A percentile compares a stretch with the other conserved stretches of the same genome.
phyloP scores from a whole-genome alignment of 78 protist genomes.

The Speleostelium caveatum region DNA sequence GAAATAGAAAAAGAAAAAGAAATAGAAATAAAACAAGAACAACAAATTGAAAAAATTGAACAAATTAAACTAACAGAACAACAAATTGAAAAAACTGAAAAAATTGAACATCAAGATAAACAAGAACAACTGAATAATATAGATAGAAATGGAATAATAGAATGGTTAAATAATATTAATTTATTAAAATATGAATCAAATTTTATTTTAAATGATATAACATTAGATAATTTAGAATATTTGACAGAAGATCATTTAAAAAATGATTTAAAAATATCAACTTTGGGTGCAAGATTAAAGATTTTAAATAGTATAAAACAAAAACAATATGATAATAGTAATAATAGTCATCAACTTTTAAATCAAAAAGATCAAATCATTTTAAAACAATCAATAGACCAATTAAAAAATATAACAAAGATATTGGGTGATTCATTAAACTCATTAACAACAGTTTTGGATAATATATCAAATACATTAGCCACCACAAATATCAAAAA shows the following conservation, averaged over 20 bases:
- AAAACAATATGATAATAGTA: neutral
- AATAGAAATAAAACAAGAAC: too few relatives aligned
- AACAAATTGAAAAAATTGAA: too few relatives aligned
- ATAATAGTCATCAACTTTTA: too few relatives aligned
- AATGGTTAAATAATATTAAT: conserved; percentile 34
- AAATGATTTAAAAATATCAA: conserved; percentile 43
- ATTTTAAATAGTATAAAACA: conserved; percentile 40
- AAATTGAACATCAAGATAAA: neutral
- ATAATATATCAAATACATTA: too few relatives aligned
- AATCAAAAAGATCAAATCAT: neutral
- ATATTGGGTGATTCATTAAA: too few relatives aligned
- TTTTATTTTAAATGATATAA: conserved; percentile 48
- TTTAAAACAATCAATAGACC: neutral
- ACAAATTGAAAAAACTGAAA: neutral
- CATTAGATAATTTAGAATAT: conserved; percentile 21
- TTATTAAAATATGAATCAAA: conserved; percentile 34
- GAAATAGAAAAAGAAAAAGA: too few relatives aligned
- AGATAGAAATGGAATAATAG: conserved; percentile 7
- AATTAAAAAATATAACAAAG: too few relatives aligned
- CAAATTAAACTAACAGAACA: neutral
- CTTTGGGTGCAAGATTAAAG: conserved; percentile 72
- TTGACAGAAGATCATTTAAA: conserved; percentile 61
- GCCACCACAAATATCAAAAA: too few relatives aligned
- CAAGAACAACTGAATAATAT: neutral
- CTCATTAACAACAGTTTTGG: too few relatives aligned